phyloP scores from a whole-genome alignment of 345 rosid species.

The Citrus australasica region DNA sequence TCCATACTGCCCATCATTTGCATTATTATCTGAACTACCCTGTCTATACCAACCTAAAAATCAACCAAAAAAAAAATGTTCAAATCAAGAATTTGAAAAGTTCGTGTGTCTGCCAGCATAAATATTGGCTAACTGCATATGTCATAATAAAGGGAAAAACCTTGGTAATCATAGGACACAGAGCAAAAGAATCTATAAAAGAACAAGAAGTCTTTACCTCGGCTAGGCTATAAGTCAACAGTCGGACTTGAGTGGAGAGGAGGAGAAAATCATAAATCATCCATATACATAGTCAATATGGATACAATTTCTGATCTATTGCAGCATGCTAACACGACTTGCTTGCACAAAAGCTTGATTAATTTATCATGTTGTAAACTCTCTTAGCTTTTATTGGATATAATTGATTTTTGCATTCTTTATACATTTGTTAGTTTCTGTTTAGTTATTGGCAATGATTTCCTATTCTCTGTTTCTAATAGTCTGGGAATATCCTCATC shows the following conservation, averaged over 20 bases:
- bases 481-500: slow-evolving; percentile 95
- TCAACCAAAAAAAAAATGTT: background rate
- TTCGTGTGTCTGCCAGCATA: background rate
- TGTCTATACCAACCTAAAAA: background rate
- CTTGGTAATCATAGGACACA: background rate
- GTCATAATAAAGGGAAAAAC: background rate
- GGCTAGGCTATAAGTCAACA: background rate
- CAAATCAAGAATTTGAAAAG: background rate
- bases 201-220: background rate
- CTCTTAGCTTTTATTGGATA: background rate
- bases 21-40: background rate
- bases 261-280: background rate
- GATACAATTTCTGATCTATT: slow-evolving; percentile 1
- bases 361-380: background rate
- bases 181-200: background rate
- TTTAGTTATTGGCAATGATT: background rate
- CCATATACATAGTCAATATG: background rate
- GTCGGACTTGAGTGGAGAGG: background rate
- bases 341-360: background rate
- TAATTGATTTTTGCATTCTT: background rate
- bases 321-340: background rate
- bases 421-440: background rate
- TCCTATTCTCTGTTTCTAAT: slow-evolving; percentile 17
- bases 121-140: background rate
- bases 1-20: background rate